Percentiles rank a stretch among this genome's conserved stretches.
Conservation (phyloP, 306 rosid species). For the Cucurbita moschata region DNA sequence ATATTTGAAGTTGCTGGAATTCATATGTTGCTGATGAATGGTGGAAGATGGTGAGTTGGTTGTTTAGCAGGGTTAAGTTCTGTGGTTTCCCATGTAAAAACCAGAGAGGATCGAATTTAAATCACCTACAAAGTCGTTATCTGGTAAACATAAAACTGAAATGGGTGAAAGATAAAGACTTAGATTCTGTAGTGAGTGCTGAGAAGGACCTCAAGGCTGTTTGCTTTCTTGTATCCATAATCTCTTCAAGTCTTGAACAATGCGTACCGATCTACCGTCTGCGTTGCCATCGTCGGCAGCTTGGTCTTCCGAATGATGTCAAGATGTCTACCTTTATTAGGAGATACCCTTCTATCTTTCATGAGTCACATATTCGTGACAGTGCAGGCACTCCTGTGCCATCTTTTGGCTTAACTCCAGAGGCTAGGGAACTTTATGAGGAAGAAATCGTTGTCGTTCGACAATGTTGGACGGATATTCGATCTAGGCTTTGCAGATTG, state of each 20-base stretch:
- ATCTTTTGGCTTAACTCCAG: constrained; percentile 42
- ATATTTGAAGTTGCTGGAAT: neutral
- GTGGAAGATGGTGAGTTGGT: constrained; percentile 2
- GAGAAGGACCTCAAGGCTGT: constrained; percentile 66
- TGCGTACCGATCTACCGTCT: constrained; percentile 58
- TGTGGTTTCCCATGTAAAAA: neutral
- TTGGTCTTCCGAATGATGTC: constrained; percentile 50
- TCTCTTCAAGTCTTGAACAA: constrained; percentile 30
- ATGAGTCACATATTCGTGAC: constrained; percentile 43
- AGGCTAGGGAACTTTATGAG: constrained; percentile 28
- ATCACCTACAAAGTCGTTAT: constrained; percentile 37
- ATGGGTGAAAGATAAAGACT: constrained; percentile 68
- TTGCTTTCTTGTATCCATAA: constrained; percentile 40
- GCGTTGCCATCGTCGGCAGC: constrained; percentile 44
- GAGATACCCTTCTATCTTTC: constrained; percentile 56
- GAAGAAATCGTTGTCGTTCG: constrained; percentile 24
- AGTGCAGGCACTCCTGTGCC: constrained; percentile 59
- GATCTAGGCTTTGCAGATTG: constrained; percentile 58
- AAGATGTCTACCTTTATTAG: constrained; percentile 59
- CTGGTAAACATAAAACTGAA: constrained; percentile 71
- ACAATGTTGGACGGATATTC: constrained; percentile 31
- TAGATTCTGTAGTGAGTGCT: constrained; percentile 49
- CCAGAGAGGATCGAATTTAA: neutral
- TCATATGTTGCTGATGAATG: neutral
- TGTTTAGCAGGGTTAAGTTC: neutral